Conservation (phyloP, 2,329 filamentous ascomycete species). For the Dothideomycetes sp. region DNA sequence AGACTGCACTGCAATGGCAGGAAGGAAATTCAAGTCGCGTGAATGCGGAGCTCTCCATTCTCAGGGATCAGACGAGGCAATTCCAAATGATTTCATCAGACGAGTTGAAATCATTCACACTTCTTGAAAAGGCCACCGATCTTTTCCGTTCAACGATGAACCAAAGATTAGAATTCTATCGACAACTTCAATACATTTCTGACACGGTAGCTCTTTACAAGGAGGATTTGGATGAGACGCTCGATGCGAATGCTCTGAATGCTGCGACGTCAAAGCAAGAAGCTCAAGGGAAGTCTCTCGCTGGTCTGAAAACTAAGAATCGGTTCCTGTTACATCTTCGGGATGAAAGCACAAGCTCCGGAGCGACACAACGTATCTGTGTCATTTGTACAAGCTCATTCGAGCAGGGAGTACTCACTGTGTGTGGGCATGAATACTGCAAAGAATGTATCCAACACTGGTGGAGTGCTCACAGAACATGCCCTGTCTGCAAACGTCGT, state of each 20-base stretch:
- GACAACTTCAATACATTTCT: constrained; percentile 81
- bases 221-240: constrained; percentile 48
- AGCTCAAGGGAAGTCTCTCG: constrained; percentile 48
- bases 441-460: constrained; percentile 67
- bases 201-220: constrained; percentile 74
- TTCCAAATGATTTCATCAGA: constrained; percentile 45
- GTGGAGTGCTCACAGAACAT: constrained; percentile 65
- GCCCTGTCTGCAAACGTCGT: constrained; percentile 71
- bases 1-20: constrained; percentile 51
- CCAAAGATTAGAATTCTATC: constrained; percentile 76
- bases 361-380: constrained; percentile 55
- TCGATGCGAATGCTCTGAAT: constrained; percentile 43
- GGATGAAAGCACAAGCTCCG: constrained; percentile 54
- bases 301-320: constrained; percentile 59
- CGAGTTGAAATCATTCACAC: constrained; percentile 43
- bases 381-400: constrained; percentile 77
- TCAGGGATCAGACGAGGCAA: constrained; percentile 52
- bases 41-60: constrained; percentile 54
- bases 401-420: constrained; percentile 68
- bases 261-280: constrained; percentile 40
- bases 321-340: constrained; percentile 61
- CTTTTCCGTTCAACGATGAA: constrained; percentile 75
- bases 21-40: constrained; percentile 46
- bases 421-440: constrained; percentile 88
- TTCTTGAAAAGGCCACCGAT: constrained; percentile 62